phyloP scores from a whole-genome alignment of 2,329 filamentous ascomycete genomes.

The Rhynchosporium graminicola region DNA sequence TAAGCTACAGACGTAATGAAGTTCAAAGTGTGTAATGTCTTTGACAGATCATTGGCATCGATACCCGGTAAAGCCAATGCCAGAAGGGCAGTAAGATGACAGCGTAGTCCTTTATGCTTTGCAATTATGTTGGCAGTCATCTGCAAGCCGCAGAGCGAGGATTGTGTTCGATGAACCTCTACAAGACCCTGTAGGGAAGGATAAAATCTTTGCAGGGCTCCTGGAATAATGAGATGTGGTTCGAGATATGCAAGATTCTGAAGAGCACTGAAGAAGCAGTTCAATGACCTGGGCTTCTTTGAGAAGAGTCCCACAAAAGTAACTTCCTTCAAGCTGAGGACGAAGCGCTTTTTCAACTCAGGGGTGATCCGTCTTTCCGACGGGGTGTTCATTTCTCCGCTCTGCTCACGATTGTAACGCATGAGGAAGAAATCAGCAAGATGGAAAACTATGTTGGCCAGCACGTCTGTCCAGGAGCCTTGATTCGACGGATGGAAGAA shows the following conservation, averaged over 20 bases:
- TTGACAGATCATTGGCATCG: conserved; percentile 95
- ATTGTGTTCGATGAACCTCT: conserved; percentile 94
- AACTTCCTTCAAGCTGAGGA: conserved; percentile 84
- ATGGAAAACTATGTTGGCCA: conserved; percentile 90
- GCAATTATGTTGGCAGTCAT: conserved; percentile 91
- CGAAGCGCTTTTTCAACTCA: conserved; percentile 84
- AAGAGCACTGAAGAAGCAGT: conserved; percentile 85
- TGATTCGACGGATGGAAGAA: conserved; percentile 99
- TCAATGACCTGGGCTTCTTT: conserved; percentile 89
- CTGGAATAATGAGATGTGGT: conserved; percentile 86
- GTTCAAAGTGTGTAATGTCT: conserved; percentile 90
- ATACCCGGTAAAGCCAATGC: conserved; percentile 92
- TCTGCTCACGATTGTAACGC: conserved; percentile 94
- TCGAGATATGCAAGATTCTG: conserved; percentile 90
- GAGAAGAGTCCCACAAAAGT: conserved; percentile 98
- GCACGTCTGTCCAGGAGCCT: conserved; percentile 83
- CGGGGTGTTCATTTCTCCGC: conserved; percentile 86
- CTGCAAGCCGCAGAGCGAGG: conserved; percentile 87
- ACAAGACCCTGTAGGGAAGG: conserved; percentile 95
- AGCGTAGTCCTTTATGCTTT: conserved; percentile 91
- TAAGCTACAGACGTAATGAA: conserved; percentile 97
- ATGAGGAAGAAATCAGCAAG: conserved; percentile 95
- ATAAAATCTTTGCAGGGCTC: conserved; percentile 93
- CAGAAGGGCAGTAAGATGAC: conserved; percentile 91
- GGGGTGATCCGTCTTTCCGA: conserved; percentile 75